phyloP scores from a whole-genome alignment of 2,329 filamentous ascomycete species.

The Beauveria sp. region DNA sequence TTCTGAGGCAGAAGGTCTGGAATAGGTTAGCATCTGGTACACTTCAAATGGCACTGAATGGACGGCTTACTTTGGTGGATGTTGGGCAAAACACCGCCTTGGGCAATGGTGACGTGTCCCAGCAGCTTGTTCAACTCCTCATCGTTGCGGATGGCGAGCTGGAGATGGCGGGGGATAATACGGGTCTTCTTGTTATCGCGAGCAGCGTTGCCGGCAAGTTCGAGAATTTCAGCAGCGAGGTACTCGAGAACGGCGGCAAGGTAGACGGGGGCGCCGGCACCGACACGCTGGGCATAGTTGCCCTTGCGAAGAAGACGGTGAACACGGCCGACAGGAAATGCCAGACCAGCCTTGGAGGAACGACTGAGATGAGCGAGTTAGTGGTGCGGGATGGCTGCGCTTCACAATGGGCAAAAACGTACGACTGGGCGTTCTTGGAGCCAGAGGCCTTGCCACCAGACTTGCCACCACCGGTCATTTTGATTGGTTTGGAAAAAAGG shows the following conservation, averaged over 20 bases:
- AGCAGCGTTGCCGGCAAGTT: slow-evolving; percentile 96
- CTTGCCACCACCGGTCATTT: slow-evolving; percentile 99
- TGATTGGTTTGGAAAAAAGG: slow-evolving; percentile 43
- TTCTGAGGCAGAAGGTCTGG: slow-evolving; percentile 98
- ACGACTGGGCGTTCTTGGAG: slow-evolving; percentile 99
- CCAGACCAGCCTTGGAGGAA: slow-evolving; percentile 98
- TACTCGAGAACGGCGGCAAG: slow-evolving; percentile 97
- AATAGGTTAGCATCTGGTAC: slow-evolving; percentile 29
- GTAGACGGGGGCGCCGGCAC: slow-evolving; percentile 96
- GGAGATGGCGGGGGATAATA: slow-evolving; percentile 98
- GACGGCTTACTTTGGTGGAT: slow-evolving; percentile 82
- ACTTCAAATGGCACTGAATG: background rate
- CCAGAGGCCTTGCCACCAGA: slow-evolving; percentile 99
- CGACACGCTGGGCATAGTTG: slow-evolving; percentile 99
- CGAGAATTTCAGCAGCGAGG: slow-evolving; percentile 96
- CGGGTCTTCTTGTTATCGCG: slow-evolving; percentile 99
- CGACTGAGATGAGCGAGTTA: slow-evolving; percentile 49
- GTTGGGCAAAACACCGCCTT: slow-evolving; percentile 94
- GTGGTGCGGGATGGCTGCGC: background rate
- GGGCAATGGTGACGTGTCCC: slow-evolving; percentile 92
- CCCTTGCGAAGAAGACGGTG: slow-evolving; percentile 98
- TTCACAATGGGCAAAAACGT: slow-evolving; percentile 39
- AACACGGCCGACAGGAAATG: slow-evolving; percentile 98
- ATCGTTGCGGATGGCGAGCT: slow-evolving; percentile 98
- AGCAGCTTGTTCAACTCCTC: slow-evolving; percentile 99